These are phyloP conservation scores for Collybia mongolica DNA, from an alignment of 768 basidiomycete species.

Conservation along the genomic window DNA sequence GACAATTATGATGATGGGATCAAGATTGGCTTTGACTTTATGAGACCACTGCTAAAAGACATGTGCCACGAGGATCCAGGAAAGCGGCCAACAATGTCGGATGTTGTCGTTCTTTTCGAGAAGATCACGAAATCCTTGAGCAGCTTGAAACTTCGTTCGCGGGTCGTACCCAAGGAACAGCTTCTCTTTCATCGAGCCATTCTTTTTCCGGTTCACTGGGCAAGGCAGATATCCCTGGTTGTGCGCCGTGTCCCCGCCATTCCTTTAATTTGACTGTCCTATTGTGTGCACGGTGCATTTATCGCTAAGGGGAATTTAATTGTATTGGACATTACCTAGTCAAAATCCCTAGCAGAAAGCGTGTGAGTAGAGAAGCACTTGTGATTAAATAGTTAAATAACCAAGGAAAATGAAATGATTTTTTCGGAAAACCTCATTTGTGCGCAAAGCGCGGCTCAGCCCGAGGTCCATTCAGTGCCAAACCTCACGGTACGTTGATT, in stretches of 20 bases:
- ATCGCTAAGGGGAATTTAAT: too few relatives aligned
- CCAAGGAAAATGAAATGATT: too few relatives aligned
- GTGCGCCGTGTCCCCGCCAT: too few relatives aligned
- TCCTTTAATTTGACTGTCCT: not conserved
- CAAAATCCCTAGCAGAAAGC: too few relatives aligned
- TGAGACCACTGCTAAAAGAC: constrained; percentile 27
- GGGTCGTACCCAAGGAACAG: not conserved
- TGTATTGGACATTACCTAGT: too few relatives aligned
- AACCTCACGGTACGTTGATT: too few relatives aligned
- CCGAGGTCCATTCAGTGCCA: too few relatives aligned
- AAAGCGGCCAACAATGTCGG: constrained; percentile 35
- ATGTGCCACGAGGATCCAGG: constrained; percentile 36
- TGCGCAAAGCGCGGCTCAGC: too few relatives aligned
- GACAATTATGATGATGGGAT: not conserved
- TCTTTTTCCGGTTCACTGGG: constrained; percentile 2
- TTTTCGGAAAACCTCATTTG: too few relatives aligned
- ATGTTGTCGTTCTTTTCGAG: constrained; percentile 29
- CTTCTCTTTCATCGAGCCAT: not conserved
- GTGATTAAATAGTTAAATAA: too few relatives aligned
- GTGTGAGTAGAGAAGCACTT: too few relatives aligned
- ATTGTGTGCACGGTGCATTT: too few relatives aligned
- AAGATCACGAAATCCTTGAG: constrained; percentile 7
- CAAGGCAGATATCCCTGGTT: not conserved
- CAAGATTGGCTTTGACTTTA: constrained; percentile 23
- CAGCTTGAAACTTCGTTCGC: constrained; percentile 3